A percentile compares a stretch with the other conserved stretches of the same genome.
These are phyloP conservation scores for Amoebophrya sp. DNA, from an alignment of 169 alveolate species.

Conservation along the genomic window DNA sequence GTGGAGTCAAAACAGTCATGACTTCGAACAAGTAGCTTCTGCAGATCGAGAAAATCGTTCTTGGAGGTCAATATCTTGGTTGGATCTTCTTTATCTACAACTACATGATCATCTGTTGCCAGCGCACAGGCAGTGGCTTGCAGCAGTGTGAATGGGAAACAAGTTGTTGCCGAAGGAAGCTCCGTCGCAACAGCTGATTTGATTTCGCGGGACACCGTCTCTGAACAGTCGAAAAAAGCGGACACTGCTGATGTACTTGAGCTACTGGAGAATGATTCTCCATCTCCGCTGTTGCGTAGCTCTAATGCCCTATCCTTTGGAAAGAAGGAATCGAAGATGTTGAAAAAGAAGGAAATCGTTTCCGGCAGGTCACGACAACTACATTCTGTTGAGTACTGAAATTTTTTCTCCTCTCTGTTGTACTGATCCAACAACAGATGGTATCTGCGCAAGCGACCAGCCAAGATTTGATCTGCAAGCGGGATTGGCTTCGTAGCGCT, in stretches of 20 bases:
- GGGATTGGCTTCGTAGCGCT: too few species aligned
- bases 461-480: too few species aligned
- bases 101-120: background rate
- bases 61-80: background rate
- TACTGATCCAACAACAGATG: too few species aligned
- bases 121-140: background rate
- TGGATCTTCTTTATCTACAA: background rate
- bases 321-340: background rate
- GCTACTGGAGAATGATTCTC: too few species aligned
- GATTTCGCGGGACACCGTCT: background rate
- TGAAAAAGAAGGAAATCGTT: background rate
- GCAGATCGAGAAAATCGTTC: background rate
- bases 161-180: background rate
- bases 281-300: background rate
- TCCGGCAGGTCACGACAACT: background rate
- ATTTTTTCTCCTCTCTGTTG: too few species aligned
- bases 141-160: background rate
- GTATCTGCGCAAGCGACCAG: too few species aligned
- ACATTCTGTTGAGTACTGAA: too few species aligned
- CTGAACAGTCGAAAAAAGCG: too few species aligned
- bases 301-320: background rate
- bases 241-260: too few species aligned
- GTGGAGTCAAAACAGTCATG: conserved; percentile 10
- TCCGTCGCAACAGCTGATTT: background rate
- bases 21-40: background rate